A percentile compares a stretch with the other conserved stretches of the same genome.
phyloP scores from a whole-genome alignment of 805 yeast species.

The Tanozyma kutaoensis region DNA sequence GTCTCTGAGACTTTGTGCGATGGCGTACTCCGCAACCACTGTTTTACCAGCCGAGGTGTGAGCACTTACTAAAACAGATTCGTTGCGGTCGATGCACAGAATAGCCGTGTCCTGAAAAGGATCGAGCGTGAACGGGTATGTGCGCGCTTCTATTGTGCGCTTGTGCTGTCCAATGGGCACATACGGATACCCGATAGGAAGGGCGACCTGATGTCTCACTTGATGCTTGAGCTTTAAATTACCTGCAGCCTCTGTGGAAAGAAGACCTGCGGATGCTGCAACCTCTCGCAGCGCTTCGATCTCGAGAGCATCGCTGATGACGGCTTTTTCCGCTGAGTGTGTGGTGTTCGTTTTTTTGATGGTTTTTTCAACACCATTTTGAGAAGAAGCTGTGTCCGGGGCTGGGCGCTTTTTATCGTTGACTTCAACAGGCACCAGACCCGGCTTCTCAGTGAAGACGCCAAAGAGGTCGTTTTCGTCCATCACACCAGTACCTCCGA shows the following conservation, averaged over 20 bases:
- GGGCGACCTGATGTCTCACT: constrained; percentile 94
- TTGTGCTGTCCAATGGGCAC: constrained; percentile 81
- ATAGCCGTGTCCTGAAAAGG: constrained; percentile 97
- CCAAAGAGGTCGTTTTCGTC: constrained; percentile 53
- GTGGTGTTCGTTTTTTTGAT: constrained; percentile 3
- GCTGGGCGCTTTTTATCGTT: not conserved
- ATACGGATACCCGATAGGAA: constrained; percentile 86
- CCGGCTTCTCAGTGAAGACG: constrained; percentile 46
- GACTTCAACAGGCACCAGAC: constrained; percentile 13
- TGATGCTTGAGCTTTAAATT: constrained; percentile 69
- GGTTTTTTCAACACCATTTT: constrained; percentile 4
- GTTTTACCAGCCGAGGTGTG: constrained; percentile 97
- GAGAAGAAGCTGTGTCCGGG: not conserved
- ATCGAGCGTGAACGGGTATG: constrained; percentile 86
- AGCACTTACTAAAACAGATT: constrained; percentile 92
- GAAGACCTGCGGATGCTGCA: constrained; percentile 63
- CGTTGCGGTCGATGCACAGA: constrained; percentile 89
- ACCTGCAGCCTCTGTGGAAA: constrained; percentile 13
- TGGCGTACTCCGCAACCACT: constrained; percentile 94
- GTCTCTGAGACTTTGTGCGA: constrained; percentile 84
- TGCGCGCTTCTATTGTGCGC: constrained; percentile 66
- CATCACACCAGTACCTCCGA: no score
- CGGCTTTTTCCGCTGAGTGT: constrained; percentile 10
- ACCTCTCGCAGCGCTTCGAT: constrained; percentile 86
- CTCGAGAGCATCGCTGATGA: constrained; percentile 78